These are phyloP conservation scores for Wickerhamiella siamensis DNA, from an alignment of 805 yeast species.

Conservation along the genomic window DNA sequence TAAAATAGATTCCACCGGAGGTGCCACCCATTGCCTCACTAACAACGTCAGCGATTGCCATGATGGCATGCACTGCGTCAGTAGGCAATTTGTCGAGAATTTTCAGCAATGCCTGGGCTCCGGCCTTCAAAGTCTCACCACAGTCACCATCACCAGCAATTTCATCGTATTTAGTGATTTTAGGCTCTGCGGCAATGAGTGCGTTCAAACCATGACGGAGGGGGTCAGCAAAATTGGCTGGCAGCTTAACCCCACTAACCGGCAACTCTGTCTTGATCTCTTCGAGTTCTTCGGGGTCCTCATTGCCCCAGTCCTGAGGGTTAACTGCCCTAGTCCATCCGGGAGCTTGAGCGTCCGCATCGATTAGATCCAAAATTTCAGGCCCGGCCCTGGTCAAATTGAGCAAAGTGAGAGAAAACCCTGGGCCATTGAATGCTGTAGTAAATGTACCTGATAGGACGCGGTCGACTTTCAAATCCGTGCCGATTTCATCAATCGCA, in stretches of 20 bases:
- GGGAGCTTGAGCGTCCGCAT: slow-evolving; percentile 61
- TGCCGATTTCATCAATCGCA: slow-evolving; percentile 35
- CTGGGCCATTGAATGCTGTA: slow-evolving; percentile 85
- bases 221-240: neutral
- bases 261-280: slow-evolving; percentile 26
- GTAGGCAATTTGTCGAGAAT: slow-evolving; percentile 30
- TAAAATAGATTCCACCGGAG: slow-evolving; percentile 85
- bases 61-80: slow-evolving; percentile 39
- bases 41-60: slow-evolving; percentile 66
- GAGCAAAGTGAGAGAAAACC: slow-evolving; percentile 71
- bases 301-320: slow-evolving; percentile 17
- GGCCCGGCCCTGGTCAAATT: slow-evolving; percentile 45
- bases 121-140: slow-evolving; percentile 78
- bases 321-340: slow-evolving; percentile 45
- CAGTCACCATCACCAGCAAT: slow-evolving; percentile 96
- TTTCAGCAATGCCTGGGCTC: slow-evolving; percentile 56
- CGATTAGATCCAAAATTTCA: slow-evolving; percentile 42
- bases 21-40: slow-evolving; percentile 97
- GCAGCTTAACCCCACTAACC: slow-evolving; percentile 31
- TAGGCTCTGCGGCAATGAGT: slow-evolving; percentile 56
- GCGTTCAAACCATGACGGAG: slow-evolving; percentile 19
- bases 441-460: slow-evolving; percentile 65
- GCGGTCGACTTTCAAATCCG: slow-evolving; percentile 43
- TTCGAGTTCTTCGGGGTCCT: slow-evolving; percentile 9
- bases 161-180: slow-evolving; percentile 72